Base-by-base conservation (phyloP, 2,329 filamentous ascomycete species). In the Phialophora macrospora region DNA sequence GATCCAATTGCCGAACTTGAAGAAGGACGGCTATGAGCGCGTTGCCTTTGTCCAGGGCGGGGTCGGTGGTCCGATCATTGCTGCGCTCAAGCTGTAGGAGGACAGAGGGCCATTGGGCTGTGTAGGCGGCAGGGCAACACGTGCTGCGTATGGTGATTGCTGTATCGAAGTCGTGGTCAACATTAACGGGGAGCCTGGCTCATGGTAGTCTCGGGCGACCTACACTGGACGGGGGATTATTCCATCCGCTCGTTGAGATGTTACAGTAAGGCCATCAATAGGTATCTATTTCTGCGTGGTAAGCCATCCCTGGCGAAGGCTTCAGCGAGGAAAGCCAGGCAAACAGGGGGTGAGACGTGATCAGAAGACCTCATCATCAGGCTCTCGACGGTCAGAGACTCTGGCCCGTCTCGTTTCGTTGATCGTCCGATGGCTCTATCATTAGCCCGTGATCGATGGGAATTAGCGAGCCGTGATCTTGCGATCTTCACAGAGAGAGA, bases 31-130 rank as follows among this genome's bases (percentile, higher is more conserved):
- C 20, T 62, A 32, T 32, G 68, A 70, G 56, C 64, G 66, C 38
- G 68, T 70, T 49, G 65, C 62, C 2, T n/a, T 70, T 38, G 65
- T 70, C 8, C 68, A 70, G 28, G 65, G 60, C 30, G 62, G 58
- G 7, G 30, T 64, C 24, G 68, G 68, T 22, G 65, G 65, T n/a
- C 68, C 68, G 9, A 66, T 68, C 61, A 55, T 70, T 12, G 66
- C 62, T 20, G 66, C 66, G 7, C 17, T 64, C 44, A 65, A 65
- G 48, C 32, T 65, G 62, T 68, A 60, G 48, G 30, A 34, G 52
- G 52, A 55, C 4, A 2, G 14, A 30, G 24, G 11, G 12, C 20
- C 28, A 14, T 24, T 5, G 48, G 20, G 20, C 20, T 24, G 20
- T 52, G 20, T 52, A 12, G 20, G 32, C 11, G 9, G 8, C 32